These are phyloP conservation scores for Phytophthora rubi DNA, from an alignment of 352 stramenopile genomes.

Conservation along the genomic window DNA sequence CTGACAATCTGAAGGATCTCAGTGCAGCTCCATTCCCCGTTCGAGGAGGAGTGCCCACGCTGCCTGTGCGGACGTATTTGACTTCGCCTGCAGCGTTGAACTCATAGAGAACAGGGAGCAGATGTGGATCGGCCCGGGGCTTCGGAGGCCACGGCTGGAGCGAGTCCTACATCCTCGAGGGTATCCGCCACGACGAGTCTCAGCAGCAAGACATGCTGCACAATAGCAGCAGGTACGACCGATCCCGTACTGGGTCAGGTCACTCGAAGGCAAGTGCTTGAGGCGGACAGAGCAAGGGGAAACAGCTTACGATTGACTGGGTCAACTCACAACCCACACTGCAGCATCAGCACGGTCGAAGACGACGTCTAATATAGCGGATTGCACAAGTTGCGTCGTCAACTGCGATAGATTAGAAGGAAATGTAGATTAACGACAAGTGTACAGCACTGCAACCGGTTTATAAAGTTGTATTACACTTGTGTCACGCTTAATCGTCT, in stretches of 20 bases:
- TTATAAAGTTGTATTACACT: too few species aligned
- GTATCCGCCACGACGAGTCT: too few species aligned
- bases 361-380: slow-evolving; percentile 28
- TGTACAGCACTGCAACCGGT: too few species aligned
- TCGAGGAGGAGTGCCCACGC: slow-evolving; percentile 29
- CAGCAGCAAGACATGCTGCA: too few species aligned
- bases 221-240: slow-evolving; percentile 23
- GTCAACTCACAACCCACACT: slow-evolving; percentile 27
- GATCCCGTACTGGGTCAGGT: slow-evolving; percentile 26
- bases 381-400: slow-evolving; percentile 34
- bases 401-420: slow-evolving; percentile 26
- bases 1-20: too few species aligned
- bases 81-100: slow-evolving; percentile 22
- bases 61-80: slow-evolving; percentile 34
- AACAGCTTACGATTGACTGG: slow-evolving; percentile 33
- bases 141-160: slow-evolving; percentile 45
- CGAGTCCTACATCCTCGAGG: too few species aligned
- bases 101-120: slow-evolving; percentile 24
- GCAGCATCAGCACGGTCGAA: slow-evolving; percentile 28
- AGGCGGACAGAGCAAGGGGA: slow-evolving; percentile 22
- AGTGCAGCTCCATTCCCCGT: slow-evolving; percentile 34
- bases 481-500: too few species aligned
- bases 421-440: slow-evolving; percentile 14
- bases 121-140: slow-evolving; percentile 18
- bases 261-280: slow-evolving; percentile 18